Evolutionary conservation across 768 basidiomycete genomes (phyloP).

Genomic region (Mycena belliarum): DNA sequence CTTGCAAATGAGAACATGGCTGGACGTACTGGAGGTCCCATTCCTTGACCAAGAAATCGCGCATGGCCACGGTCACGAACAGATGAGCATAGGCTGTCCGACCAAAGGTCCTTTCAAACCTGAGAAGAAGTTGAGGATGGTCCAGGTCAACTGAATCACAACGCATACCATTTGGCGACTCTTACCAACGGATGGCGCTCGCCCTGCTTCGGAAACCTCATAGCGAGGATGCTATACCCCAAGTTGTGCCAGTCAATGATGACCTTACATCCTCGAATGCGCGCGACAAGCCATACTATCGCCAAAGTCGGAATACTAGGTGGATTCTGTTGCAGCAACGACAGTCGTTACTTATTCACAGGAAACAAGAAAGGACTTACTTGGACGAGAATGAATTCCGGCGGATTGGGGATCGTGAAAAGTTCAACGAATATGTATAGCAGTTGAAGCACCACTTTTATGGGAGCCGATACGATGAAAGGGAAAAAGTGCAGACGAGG

Average conservation of each 20-base stretch:
- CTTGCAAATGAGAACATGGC: background rate
- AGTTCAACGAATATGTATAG: slow-evolving; percentile 62
- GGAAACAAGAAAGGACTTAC: slow-evolving; percentile 42
- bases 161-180: slow-evolving; percentile 69
- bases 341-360: background rate
- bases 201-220: slow-evolving; percentile 63
- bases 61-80: slow-evolving; percentile 92
- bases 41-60: slow-evolving; percentile 60
- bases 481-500: slow-evolving; percentile 60
- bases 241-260: slow-evolving; percentile 99
- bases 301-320: slow-evolving; percentile 94
- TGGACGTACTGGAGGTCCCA: slow-evolving; percentile 75
- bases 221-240: slow-evolving; percentile 88
- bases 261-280: slow-evolving; percentile 73
- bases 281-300: slow-evolving; percentile 73
- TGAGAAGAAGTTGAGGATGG: slow-evolving; percentile 31
- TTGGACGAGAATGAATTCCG: slow-evolving; percentile 88
- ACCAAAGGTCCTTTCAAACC: slow-evolving; percentile 86
- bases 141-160: background rate
- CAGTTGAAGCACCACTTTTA: slow-evolving; percentile 78
- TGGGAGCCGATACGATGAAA: slow-evolving; percentile 72
- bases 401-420: slow-evolving; percentile 60
- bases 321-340: slow-evolving; percentile 67
- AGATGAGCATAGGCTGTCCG: slow-evolving; percentile 82
- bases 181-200: slow-evolving; percentile 64